phyloP scores from a whole-genome alignment of 768 basidiomycete species.

The Pleurotus eryngii region DNA sequence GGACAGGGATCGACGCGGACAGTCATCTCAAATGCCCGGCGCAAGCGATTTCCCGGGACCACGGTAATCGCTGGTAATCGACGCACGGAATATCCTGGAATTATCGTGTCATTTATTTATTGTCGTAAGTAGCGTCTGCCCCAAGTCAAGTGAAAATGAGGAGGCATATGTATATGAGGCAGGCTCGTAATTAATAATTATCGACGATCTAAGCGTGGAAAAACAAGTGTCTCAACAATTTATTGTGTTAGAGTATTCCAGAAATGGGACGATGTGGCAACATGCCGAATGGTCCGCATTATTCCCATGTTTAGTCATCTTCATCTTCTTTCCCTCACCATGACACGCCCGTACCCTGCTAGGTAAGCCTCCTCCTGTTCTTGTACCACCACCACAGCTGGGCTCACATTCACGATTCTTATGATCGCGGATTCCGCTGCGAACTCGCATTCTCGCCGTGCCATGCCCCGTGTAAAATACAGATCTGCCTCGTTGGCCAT shows the following conservation, averaged over 20 bases:
- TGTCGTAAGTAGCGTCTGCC: too few relatives aligned
- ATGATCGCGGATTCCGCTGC: background rate
- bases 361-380: constrained; percentile 4
- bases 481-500: constrained; percentile 37
- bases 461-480: constrained; percentile 10
- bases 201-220: too few relatives aligned
- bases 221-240: too few relatives aligned
- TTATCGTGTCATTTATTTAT: too few relatives aligned
- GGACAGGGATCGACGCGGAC: too few relatives aligned
- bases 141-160: too few relatives aligned
- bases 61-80: too few relatives aligned
- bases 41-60: too few relatives aligned
- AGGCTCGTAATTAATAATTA: too few relatives aligned
- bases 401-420: background rate
- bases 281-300: constrained; percentile 7
- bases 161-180: too few relatives aligned
- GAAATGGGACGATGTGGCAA: background rate
- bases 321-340: constrained; percentile 9
- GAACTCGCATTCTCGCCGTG: background rate
- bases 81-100: too few relatives aligned
- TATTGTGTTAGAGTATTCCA: background rate
- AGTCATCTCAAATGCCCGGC: too few relatives aligned
- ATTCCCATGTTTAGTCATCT: constrained; percentile 7
- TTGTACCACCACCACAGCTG: background rate
- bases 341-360: constrained; percentile 13